Conservation (phyloP, 2,329 filamentous ascomycete genomes). For the Fusarium virguliforme region DNA sequence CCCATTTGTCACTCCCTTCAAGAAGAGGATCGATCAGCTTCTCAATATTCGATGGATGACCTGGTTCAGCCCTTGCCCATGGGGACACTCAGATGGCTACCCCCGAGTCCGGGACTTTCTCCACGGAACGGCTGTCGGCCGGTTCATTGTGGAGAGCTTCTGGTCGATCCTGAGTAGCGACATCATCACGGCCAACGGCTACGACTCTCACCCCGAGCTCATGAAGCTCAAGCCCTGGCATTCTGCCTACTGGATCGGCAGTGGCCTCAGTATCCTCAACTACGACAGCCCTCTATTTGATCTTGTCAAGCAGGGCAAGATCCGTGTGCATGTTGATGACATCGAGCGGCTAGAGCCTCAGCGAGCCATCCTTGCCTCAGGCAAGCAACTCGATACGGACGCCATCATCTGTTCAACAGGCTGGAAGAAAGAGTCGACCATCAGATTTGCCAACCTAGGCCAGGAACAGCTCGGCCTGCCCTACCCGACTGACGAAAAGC, state of each 20-base stretch:
- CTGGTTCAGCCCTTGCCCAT: conserved; percentile 78
- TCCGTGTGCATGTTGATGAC: conserved; percentile 65
- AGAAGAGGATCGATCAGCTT: conserved; percentile 73
- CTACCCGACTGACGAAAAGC: background rate
- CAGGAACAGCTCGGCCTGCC: background rate
- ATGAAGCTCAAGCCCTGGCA: conserved; percentile 61
- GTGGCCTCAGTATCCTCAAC: conserved; percentile 69
- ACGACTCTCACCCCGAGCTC: conserved; percentile 60
- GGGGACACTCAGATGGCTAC: conserved; percentile 71
- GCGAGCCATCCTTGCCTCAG: conserved; percentile 61
- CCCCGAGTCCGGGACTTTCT: conserved; percentile 64
- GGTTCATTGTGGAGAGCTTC: conserved; percentile 64
- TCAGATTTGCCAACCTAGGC: conserved; percentile 58
- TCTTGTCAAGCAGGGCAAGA: conserved; percentile 64
- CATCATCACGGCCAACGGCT: conserved; percentile 63
- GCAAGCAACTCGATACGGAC: conserved; percentile 60
- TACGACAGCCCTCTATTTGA: conserved; percentile 68
- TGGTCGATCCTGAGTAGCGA: conserved; percentile 66
- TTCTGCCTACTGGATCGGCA: conserved; percentile 65
- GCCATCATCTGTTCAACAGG: conserved; percentile 68
- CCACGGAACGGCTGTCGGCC: conserved; percentile 66
- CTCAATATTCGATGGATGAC: conserved; percentile 68
- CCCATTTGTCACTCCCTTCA: conserved; percentile 73
- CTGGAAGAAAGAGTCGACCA: conserved; percentile 63
- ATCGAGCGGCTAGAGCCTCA: conserved; percentile 59